Evolutionary conservation across 164 flowering plant species (phyloP), one percentile per base, ranked within the genome.

Genomic region (Saururus chinensis): DNA sequence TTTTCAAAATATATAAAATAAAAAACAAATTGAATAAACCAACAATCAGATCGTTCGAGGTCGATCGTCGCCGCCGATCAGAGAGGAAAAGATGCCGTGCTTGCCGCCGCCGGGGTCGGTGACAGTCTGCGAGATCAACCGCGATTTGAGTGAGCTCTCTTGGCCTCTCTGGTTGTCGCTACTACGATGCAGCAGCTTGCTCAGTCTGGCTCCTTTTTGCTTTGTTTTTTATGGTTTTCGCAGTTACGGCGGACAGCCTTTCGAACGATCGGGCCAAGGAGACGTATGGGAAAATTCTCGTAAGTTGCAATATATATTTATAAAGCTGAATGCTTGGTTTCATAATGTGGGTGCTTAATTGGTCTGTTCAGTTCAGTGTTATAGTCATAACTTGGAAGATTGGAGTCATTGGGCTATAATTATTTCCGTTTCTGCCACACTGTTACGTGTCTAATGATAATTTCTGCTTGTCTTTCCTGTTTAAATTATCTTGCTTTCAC

Each of bases 81-180:
- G 37, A 30, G 37, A 4, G 5, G 49, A 42, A 42, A 48, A 65
- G 56, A 92, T 92, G 98, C 81, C 89, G 23, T 83, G 89, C 9
- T 79, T 92, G 64, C 96, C 98, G 64, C 80, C 60, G 20, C 86
- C 83, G 0, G 96, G 95, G 41, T 74, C 84, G 0, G 78, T 87
- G 64, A 86, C 98, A 53, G 52, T 92, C 63, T 92, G 98, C 76
- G 98, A 92, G 73, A 83, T 92, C 77, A 87, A 87, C 69, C 75
- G 98, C 64, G 86, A 84, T 58, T 76, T 92, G 59, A 77, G 98
- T 92, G 79, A 60, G 61, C 35, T 35, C 22, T 37, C 1, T 37
- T 2, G 20, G 17, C 13, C 19, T 20, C 37, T 1, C 20, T 19
- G 9, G 4, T 58, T 17, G 11, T 56, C 9, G 14, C 14, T 16